A percentile compares a stretch with the other conserved stretches of the same genome.
phyloP scores from a whole-genome alignment of 768 basidiomycete genomes.

The Leccinellum rugosiceps region DNA sequence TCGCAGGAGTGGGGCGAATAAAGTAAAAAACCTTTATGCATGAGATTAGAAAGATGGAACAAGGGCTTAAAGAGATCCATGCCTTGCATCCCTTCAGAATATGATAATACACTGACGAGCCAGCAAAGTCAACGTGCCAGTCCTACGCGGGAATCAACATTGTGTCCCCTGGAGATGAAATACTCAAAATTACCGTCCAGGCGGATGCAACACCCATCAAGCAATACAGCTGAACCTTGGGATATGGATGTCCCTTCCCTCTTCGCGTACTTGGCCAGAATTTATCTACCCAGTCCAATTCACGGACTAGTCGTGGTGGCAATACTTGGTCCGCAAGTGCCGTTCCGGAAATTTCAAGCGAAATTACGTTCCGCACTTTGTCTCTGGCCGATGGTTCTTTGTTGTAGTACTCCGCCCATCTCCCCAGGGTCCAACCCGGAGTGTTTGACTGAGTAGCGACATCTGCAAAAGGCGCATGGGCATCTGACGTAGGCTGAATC shows the following conservation, averaged over 20 bases:
- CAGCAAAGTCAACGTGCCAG: conserved; percentile 98
- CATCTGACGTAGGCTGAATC: conserved; percentile 1
- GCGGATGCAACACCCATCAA: conserved; percentile 92
- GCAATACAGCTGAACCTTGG: conserved; percentile 95
- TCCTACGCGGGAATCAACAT: conserved; percentile 50
- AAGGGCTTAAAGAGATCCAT: conserved; percentile 5
- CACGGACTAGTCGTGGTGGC: conserved; percentile 80
- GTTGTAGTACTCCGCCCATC: conserved; percentile 88
- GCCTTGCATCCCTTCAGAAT: conserved; percentile 85
- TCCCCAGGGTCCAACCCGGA: conserved; percentile 84
- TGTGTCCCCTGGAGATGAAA: background rate
- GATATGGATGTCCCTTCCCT: conserved; percentile 71
- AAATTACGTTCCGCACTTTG: conserved; percentile 94
- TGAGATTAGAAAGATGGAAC: background rate
- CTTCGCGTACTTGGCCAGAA: conserved; percentile 85
- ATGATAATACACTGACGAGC: conserved; percentile 97
- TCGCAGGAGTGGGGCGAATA: conserved; percentile 81
- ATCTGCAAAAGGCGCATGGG: conserved; percentile 43
- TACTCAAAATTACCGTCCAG: conserved; percentile 75
- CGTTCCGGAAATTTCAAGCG: conserved; percentile 88
- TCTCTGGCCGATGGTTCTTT: conserved; percentile 66
- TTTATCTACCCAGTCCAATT: conserved; percentile 96
- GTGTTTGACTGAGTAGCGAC: conserved; percentile 84
- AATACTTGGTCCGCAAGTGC: conserved; percentile 72
- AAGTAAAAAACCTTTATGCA: conserved; percentile 85